Evolutionary conservation across 2,329 filamentous ascomycete genomes (phyloP), one percentile per base, ranked within the genome.

Genomic region (Botrytis squamosa): DNA sequence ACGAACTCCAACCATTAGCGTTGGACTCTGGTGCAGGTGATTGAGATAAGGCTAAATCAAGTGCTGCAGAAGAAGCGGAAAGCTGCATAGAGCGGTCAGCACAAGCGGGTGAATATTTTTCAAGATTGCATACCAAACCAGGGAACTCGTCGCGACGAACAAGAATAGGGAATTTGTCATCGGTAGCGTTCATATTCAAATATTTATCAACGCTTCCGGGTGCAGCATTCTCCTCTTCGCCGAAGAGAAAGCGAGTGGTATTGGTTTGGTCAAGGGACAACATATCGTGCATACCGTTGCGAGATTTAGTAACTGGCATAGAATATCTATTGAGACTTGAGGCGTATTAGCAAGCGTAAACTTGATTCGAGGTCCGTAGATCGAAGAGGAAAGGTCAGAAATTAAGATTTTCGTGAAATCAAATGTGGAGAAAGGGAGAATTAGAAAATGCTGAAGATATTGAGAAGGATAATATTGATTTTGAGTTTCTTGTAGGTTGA

Each of bases 121-220:
- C 22, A 33, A 74, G 60, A 71, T 36, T 63, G 77, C 79, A 74
- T 77, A 82, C 81, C 73, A 79, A 63, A 59, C 77, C 77, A 40
- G 80, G 80, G 67, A 77, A 80, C 36, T 81, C 79, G n/a, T 88
- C 85, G 76, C 90, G 90, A 72, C 92, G 89, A 79, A 93, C 89
- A 76, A 96, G 87, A 75, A 95, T 95, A 44, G 95, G 94, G 79
- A 98, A 98, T 80, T 90, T 92, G 82, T 97, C 93, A 80, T 97
- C 92, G 68, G 89, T 90, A 76, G 90, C 89, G 72, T 91, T 90
- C 83, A 93, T 88, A 81, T 91, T 88, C 76, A 93, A 86, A 82
- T 91, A 92, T 76, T 87, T 90, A 80, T 90, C 91, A 77, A 91
- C 88, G 74, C 92, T 90, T 69, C 81, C 81, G 71, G 83, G 81